These are phyloP conservation scores for Candida pseudofarinosa DNA, from an alignment of 805 yeast species.

Conservation along the genomic window DNA sequence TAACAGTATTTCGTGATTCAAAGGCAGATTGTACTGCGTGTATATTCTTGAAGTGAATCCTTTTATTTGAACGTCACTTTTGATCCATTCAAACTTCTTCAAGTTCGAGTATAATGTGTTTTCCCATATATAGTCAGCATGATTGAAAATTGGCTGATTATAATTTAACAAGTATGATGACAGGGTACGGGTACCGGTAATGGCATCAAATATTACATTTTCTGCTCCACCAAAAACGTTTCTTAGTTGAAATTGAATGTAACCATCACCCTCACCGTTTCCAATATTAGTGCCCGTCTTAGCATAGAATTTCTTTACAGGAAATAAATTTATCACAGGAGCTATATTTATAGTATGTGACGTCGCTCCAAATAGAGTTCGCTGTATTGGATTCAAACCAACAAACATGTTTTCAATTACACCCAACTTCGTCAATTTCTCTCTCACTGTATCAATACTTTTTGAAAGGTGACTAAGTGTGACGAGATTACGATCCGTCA, in stretches of 20 bases:
- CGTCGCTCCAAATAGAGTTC: slow-evolving; percentile 17
- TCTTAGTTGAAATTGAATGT: slow-evolving; percentile 62
- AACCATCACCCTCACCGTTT: slow-evolving; percentile 96
- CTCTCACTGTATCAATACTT: slow-evolving; percentile 42
- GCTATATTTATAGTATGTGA: slow-evolving; percentile 21
- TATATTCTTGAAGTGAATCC: slow-evolving; percentile 42
- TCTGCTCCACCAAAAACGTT: slow-evolving; percentile 60
- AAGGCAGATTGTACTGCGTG: slow-evolving; percentile 27
- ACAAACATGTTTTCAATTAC: slow-evolving; percentile 41
- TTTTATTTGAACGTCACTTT: slow-evolving; percentile 39
- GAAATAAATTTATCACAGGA: slow-evolving; percentile 39
- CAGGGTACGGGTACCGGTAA: slow-evolving; percentile 46
- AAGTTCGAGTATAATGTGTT: slow-evolving; percentile 39
- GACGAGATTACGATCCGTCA: slow-evolving; percentile 31
- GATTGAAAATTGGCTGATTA: slow-evolving; percentile 42
- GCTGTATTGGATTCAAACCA: slow-evolving; percentile 19
- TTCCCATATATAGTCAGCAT: slow-evolving; percentile 38
- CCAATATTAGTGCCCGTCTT: slow-evolving; percentile 95
- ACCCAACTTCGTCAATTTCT: slow-evolving; percentile 40
- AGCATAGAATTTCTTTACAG: slow-evolving; percentile 70
- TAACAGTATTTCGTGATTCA: slow-evolving; percentile 48
- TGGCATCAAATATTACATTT: slow-evolving; percentile 46
- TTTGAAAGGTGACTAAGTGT: slow-evolving; percentile 39
- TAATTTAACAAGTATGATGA: slow-evolving; percentile 48
- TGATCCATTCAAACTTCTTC: slow-evolving; percentile 45